Evolutionary conservation across 2,329 filamentous ascomycete genomes (phyloP), one percentile per base, ranked within the genome.

Genomic region (Sporothrix brasiliensis): DNA sequence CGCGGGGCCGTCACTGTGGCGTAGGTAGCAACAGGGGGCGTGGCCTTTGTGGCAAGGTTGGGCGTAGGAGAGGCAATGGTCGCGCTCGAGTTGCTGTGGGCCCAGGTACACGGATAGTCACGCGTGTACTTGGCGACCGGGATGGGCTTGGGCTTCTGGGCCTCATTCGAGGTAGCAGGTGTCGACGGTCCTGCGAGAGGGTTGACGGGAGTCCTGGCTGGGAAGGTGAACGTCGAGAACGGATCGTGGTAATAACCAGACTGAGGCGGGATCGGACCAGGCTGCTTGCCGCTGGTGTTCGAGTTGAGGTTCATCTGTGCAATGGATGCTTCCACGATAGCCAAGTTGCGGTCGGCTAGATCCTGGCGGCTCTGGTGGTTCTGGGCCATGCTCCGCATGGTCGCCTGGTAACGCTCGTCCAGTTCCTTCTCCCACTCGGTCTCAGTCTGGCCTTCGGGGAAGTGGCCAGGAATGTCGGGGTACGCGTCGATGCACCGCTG

Each of bases 311-410:
- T 30, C 52, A 54, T 54, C 52, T 16, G 52, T 9, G 13, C 72
- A 11, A 74, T 71, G 2, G 73, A 72, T 16, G 72, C 71, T 21
- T 72, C 72, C 9, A 76, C 65, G 9, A 63, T 67, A 24, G 72
- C 72, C 54, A 74, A 70, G 54, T 71, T 73, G 27, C 67, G 71
- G 66, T 74, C 24, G 24, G 24, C 73, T 14, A 74, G 63, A 11
- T 69, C 66, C 34, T 72, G 41, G 14, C 4, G 3, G 34, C 4
- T 44, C 41, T 13, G 68, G 65, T 74, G 76, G 52, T 77, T 77
- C 34, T 73, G 73, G 27, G 75, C 75, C 24, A 77, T 68, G 53
- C 72, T 71, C 24, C 24, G 52, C 19, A 73, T 66, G 27, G 70
- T 68, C 41, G 67, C 68, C 4, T 70, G 58, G 34, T 72, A 69